Percentiles rank a stretch among this genome's conserved stretches.
phyloP scores from a whole-genome alignment of 129 eudicot species.

The Heracleum sosnowskyi region DNA sequence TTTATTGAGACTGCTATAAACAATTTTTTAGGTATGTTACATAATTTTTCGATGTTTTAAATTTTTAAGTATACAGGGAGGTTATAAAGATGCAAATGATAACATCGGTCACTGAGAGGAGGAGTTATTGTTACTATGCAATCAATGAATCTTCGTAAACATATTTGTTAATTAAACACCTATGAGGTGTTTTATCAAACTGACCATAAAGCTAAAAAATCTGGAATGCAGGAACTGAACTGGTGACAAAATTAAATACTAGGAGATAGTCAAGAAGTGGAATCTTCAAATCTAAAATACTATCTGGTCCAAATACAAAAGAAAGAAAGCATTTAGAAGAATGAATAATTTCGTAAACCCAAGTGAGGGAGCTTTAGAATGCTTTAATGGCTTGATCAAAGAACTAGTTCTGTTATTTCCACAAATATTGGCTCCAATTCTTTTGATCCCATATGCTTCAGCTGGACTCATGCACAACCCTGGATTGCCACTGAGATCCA shows the following conservation, averaged over 20 bases:
- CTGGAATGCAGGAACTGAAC: background rate
- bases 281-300: background rate
- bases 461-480: constrained; percentile 62
- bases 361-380: constrained; percentile 37
- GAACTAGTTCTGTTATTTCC: constrained; percentile 28
- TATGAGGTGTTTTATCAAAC: background rate
- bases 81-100: background rate
- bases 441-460: constrained; percentile 23
- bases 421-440: constrained; percentile 45
- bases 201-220: background rate
- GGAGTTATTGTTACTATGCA: background rate
- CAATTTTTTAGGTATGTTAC: background rate
- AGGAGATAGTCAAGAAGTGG: background rate
- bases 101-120: background rate
- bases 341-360: constrained; percentile 21
- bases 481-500: constrained; percentile 62
- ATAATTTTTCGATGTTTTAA: background rate
- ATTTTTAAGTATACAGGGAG: background rate
- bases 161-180: background rate
- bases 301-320: constrained; percentile 10
- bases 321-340: constrained; percentile 23
- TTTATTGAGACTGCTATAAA: background rate
- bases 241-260: background rate
- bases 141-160: background rate
- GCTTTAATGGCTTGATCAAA: constrained; percentile 41